These are phyloP conservation scores for Hortiboletus campestris DNA, from an alignment of 768 basidiomycete species.

Conservation along the genomic window DNA sequence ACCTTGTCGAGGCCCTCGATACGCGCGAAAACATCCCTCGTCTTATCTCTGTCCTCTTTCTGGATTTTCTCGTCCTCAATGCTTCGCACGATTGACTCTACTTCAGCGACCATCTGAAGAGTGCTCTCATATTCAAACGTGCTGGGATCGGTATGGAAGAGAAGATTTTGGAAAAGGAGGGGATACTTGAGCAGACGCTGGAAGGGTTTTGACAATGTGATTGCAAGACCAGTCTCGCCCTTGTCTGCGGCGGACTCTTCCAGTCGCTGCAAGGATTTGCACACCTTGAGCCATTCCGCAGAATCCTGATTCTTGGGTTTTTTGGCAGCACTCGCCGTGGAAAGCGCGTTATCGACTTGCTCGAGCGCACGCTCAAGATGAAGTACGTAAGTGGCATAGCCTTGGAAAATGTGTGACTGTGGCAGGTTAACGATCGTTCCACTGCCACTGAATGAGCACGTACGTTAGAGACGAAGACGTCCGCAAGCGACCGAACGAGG, in stretches of 20 bases:
- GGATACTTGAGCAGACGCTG: conserved; percentile 97
- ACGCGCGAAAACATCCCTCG: conserved; percentile 90
- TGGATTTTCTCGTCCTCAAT: conserved; percentile 99
- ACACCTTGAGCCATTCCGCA: conserved; percentile 75
- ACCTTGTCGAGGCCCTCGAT: conserved; percentile 96
- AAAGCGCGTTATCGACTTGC: conserved; percentile 79
- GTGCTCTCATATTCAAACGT: conserved; percentile 98
- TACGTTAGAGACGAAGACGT: conserved; percentile 94
- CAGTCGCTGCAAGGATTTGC: conserved; percentile 68
- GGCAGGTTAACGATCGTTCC: conserved; percentile 20
- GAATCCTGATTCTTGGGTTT: conserved; percentile 81
- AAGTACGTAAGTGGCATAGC: conserved; percentile 93
- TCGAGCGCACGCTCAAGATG: conserved; percentile 89
- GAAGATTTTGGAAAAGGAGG: conserved; percentile 93
- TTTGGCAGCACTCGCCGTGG: conserved; percentile 58
- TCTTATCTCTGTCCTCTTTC: conserved; percentile 94
- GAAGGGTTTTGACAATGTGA: conserved; percentile 95
- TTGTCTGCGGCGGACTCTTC: conserved; percentile 80
- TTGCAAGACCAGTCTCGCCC: conserved; percentile 92
- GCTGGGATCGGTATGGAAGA: conserved; percentile 96
- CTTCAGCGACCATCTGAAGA: conserved; percentile 93
- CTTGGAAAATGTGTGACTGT: conserved; percentile 89
- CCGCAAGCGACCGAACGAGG: conserved; percentile 86
- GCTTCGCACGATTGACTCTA: conserved; percentile 92
- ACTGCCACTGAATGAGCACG: conserved; percentile 32